These are phyloP conservation scores for Nakazawaea wickerhamii DNA, from an alignment of 805 yeast species.

Conservation along the genomic window DNA sequence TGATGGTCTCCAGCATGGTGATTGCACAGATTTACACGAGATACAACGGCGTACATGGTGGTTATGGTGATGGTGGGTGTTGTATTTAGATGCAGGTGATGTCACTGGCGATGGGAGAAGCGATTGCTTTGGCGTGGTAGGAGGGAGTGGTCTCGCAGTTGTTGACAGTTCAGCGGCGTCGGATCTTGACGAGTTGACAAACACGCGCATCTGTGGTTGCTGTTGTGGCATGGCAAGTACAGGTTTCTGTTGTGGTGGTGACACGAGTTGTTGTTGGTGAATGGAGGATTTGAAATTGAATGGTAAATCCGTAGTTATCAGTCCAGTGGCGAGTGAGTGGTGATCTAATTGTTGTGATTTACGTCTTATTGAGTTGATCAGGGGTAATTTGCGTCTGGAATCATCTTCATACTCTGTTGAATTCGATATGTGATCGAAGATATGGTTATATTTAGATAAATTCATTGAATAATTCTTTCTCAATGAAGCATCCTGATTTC, in stretches of 20 bases:
- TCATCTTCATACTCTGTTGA: background rate
- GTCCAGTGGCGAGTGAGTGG: conserved; percentile 19
- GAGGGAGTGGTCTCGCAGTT: conserved; percentile 6
- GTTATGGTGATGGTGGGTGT: conserved; percentile 20
- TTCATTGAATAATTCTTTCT: conserved; percentile 24
- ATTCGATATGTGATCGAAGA: conserved; percentile 2
- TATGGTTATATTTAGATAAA: conserved; percentile 15
- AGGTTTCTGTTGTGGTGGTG: background rate
- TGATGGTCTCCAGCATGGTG: conserved; percentile 98
- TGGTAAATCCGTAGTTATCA: conserved; percentile 24
- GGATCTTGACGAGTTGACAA: background rate
- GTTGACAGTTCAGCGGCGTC: conserved; percentile 5
- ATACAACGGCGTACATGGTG: conserved; percentile 58
- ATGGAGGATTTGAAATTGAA: conserved; percentile 13
- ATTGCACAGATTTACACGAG: conserved; percentile 84
- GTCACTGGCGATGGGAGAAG: conserved; percentile 8
- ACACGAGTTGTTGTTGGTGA: conserved; percentile 1
- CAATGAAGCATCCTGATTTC: conserved; percentile 43
- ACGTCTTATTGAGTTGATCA: background rate
- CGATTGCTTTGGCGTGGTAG: conserved; percentile 10
- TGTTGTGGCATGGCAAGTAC: background rate
- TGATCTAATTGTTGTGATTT: background rate
- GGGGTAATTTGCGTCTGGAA: background rate
- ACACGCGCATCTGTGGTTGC: background rate
- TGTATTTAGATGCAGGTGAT: conserved; percentile 7